Evolutionary conservation across 495 filamentous ascomycete genomes (phyloP).

Genomic region (Neurospora sp.): DNA sequence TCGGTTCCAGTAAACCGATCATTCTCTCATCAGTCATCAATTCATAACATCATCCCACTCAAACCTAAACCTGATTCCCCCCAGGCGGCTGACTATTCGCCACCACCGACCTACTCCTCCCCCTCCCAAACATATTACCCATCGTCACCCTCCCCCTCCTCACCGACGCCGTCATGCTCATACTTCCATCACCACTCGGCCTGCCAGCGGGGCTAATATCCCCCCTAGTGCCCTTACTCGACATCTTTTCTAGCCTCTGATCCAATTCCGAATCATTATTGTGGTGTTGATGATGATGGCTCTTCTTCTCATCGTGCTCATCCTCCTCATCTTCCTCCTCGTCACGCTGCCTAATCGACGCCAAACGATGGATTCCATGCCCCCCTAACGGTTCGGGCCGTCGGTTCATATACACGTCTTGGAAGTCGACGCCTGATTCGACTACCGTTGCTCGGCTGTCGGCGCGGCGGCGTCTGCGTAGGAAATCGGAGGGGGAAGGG

Average conservation of each 20-base stretch:
- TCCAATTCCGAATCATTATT: neutral
- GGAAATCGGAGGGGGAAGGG: neutral
- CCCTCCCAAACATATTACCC: neutral
- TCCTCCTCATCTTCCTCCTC: constrained; percentile 5
- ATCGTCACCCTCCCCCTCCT: neutral
- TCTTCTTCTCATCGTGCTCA: neutral
- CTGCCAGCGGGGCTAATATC: neutral
- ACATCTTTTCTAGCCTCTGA: constrained; percentile 8
- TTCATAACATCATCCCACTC: neutral
- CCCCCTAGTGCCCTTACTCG: constrained; percentile 3
- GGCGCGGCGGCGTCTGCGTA: neutral
- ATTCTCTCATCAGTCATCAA: neutral
- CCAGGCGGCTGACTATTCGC: neutral
- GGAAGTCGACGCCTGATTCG: constrained; percentile 23
- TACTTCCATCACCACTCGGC: neutral
- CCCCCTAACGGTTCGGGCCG: constrained; percentile 4
- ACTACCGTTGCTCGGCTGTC: constrained; percentile 18
- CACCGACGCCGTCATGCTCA: neutral
- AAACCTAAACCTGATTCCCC: neutral
- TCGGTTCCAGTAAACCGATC: neutral
- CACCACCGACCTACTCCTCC: neutral
- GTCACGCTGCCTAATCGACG: constrained; percentile 18
- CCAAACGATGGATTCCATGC: constrained; percentile 5
- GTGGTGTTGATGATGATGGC: neutral
- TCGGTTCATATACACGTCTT: constrained; percentile 23